phyloP scores from a whole-genome alignment of 768 basidiomycete genomes.

The Candolleomyces eurysporus region DNA sequence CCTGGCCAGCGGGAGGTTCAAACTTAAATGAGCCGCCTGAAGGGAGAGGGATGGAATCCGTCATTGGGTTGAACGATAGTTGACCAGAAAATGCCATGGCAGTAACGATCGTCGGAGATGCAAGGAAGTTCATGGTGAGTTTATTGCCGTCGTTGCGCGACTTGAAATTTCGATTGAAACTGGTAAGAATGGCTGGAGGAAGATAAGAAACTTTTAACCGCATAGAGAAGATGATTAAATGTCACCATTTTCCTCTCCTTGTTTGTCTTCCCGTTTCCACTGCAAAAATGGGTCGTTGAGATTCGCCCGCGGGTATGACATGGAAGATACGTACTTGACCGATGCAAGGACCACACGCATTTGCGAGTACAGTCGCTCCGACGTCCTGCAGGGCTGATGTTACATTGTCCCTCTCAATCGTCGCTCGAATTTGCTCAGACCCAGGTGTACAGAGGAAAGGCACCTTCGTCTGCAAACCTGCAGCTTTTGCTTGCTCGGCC shows the following conservation, averaged over 20 bases:
- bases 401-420: slow-evolving; percentile 92
- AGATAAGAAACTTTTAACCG: slow-evolving; percentile 2
- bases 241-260: slow-evolving; percentile 88
- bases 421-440: slow-evolving; percentile 95
- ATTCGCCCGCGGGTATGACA: background rate
- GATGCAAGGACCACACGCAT: slow-evolving; percentile 98
- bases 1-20: slow-evolving; percentile 76
- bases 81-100: slow-evolving; percentile 96
- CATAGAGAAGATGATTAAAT: background rate
- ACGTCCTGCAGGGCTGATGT: slow-evolving; percentile 80
- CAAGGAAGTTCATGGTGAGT: slow-evolving; percentile 96
- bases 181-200: slow-evolving; percentile 83
- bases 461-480: slow-evolving; percentile 77
- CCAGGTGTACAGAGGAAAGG: slow-evolving; percentile 89
- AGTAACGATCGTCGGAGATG: slow-evolving; percentile 95
- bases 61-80: slow-evolving; percentile 90
- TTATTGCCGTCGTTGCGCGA: slow-evolving; percentile 96
- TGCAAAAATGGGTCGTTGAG: slow-evolving; percentile 24
- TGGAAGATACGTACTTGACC: slow-evolving; percentile 63
- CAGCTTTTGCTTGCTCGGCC: slow-evolving; percentile 83
- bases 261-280: slow-evolving; percentile 92
- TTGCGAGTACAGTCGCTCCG: slow-evolving; percentile 93
- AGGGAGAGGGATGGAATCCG: slow-evolving; percentile 64
- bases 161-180: slow-evolving; percentile 90
- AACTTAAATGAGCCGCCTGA: slow-evolving; percentile 84